Percentiles rank a stretch among this genome's conserved stretches.
phyloP scores from a whole-genome alignment of 2,329 filamentous ascomycete genomes.

The Nigrograna mackinnonii region DNA sequence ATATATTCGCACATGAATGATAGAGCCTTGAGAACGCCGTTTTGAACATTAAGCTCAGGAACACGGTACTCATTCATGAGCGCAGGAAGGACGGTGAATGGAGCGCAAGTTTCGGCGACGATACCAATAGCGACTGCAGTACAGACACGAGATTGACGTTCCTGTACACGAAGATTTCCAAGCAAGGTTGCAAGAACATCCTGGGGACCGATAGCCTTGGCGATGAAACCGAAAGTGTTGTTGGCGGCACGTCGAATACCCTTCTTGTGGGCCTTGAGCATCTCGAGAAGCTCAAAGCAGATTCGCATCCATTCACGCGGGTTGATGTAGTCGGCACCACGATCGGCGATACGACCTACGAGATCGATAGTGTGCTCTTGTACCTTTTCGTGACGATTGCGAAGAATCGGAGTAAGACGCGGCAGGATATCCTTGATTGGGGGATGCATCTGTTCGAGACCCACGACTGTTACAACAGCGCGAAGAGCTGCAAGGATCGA shows the following conservation, averaged over 20 bases:
- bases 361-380: conserved; percentile 99
- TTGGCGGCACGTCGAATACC: conserved; percentile 97
- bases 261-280: conserved; percentile 99
- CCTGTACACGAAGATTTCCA: conserved; percentile 95
- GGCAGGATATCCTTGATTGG: conserved; percentile 96
- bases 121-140: conserved; percentile 98
- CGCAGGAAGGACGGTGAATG: conserved; percentile 97
- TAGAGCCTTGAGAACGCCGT: conserved; percentile 94
- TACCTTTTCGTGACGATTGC: conserved; percentile 98
- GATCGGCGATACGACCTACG: conserved; percentile 95
- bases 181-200: conserved; percentile 94
- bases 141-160: conserved; percentile 97
- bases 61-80: conserved; percentile 99
- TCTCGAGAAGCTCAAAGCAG: conserved; percentile 97
- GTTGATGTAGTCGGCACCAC: conserved; percentile 94
- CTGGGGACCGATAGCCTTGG: conserved; percentile 97
- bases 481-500: conserved; percentile 94
- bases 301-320: conserved; percentile 99
- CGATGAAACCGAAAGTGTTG: conserved; percentile 99
- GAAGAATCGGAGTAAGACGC: conserved; percentile 93
- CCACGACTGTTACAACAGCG: conserved; percentile 96
- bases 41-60: conserved; percentile 97
- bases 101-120: conserved; percentile 96
- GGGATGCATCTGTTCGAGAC: conserved; percentile 97
- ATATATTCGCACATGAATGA: conserved; percentile 99